Evolutionary conservation across 352 stramenopile genomes (phyloP), one percentile per base, ranked within the genome.

Genomic region (Phytophthora fragariae): DNA sequence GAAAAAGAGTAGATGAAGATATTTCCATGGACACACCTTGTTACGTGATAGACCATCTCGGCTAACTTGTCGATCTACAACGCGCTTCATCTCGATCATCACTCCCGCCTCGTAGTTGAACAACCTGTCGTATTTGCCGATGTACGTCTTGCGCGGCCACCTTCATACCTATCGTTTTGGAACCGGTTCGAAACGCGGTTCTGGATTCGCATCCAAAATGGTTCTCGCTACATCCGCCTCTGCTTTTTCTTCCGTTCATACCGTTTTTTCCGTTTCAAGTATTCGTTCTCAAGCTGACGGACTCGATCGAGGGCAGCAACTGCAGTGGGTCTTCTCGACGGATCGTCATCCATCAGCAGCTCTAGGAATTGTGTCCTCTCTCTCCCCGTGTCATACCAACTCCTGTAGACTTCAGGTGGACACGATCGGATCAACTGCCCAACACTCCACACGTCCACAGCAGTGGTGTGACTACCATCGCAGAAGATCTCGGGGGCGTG

Each of bases 261-360:
- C 35, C 31, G 39, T 37, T 68, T 60, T 61, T 64, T 39, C 58
- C 33, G 29, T 59, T 66, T 65, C 50, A 76, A 72, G 49, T 76
- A 69, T 68, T 71, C 31, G 71, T 70, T 62, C 57, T 75, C 66
- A 60, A 79, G 62, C 67, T 69, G 70, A 24, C 35, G 50, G 39
- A 75, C 65, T 54, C 54, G 68, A 68, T 75, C 46, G 47, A 76
- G 57, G 49, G 54, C 61, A 24, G 55, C 57, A 46, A 55, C 27
- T 65, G 52, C 57, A 71, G 63, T 65, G 54, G 46, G 60, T 57
- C 60, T 63, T 70, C 41, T 68, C 11, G 60, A 64, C 60, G 54
- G 68, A 65, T 70, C 60, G 44, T 57, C 47, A 39, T 70, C 33
- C 56, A 75, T 65, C 55, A 75, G 61, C 24, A 62, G 35, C 19